phyloP scores from a whole-genome alignment of 2,329 filamentous ascomycete genomes.

The Alternaria sp. region DNA sequence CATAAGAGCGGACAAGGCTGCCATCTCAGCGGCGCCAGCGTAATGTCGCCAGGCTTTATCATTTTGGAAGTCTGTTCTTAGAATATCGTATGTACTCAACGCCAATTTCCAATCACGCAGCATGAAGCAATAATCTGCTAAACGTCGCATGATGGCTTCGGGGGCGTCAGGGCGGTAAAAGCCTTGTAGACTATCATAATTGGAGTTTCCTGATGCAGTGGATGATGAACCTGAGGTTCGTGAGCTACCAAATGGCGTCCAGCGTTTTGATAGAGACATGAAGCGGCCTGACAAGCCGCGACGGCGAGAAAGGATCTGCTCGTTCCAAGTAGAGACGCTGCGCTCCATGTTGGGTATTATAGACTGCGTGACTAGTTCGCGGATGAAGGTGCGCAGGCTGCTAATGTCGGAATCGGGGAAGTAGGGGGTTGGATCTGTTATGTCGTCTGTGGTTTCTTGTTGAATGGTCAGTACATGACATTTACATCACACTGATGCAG shows the following conservation, averaged over 20 bases:
- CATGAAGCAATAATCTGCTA: conserved; percentile 97
- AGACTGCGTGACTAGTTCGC: conserved; percentile 95
- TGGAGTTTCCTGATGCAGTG: conserved; percentile 64
- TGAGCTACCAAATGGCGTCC: conserved; percentile 80
- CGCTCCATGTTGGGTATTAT: conserved; percentile 97
- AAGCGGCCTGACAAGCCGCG: conserved; percentile 92
- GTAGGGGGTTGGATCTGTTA: conserved; percentile 76
- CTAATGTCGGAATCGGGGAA: conserved; percentile 93
- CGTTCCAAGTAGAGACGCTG: conserved; percentile 91
- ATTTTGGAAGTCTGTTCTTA: conserved; percentile 88
- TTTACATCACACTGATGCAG: neutral
- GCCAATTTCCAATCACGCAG: conserved; percentile 94
- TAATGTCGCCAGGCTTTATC: conserved; percentile 98
- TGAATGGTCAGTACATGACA: conserved; percentile 14
- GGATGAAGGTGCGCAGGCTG: conserved; percentile 86
- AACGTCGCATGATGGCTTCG: conserved; percentile 90
- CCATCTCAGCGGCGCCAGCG: conserved; percentile 95
- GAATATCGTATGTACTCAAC: conserved; percentile 88
- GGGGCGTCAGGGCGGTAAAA: conserved; percentile 86
- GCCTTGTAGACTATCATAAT: conserved; percentile 79
- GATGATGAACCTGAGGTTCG: conserved; percentile 65
- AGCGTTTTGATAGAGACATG: conserved; percentile 91
- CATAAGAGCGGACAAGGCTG: conserved; percentile 82
- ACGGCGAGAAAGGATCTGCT: conserved; percentile 90
- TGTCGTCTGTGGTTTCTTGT: conserved; percentile 71